phyloP scores from a whole-genome alignment of 768 basidiomycete genomes.

The Pleurotus cornucopiae region DNA sequence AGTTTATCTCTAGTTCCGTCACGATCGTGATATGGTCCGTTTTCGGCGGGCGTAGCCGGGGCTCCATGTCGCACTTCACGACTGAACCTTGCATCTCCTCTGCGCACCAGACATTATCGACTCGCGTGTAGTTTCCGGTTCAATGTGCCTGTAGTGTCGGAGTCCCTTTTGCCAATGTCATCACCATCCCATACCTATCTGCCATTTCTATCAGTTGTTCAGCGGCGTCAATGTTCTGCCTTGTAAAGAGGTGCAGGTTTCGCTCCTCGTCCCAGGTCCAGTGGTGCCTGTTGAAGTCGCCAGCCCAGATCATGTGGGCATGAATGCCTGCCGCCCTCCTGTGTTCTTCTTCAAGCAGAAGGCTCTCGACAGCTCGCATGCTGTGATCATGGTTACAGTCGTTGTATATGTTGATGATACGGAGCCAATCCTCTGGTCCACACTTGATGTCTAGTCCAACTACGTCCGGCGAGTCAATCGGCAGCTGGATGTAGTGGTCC shows the following conservation, averaged over 20 bases:
- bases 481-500: too few species aligned
- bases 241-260: conserved; percentile 24
- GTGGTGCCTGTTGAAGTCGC: conserved; percentile 38
- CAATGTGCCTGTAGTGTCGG: background rate
- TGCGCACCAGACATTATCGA: conserved; percentile 13
- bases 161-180: conserved; percentile 22
- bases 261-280: conserved; percentile 29
- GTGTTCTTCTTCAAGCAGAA: too few species aligned
- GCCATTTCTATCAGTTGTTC: conserved; percentile 12
- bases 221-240: conserved; percentile 1
- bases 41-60: conserved; percentile 5
- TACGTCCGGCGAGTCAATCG: too few species aligned
- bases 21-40: conserved; percentile 32
- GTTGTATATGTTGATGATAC: too few species aligned
- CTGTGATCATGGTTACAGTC: too few species aligned
- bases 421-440: too few species aligned
- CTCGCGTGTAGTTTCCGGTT: too few species aligned
- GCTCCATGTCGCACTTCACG: conserved; percentile 19
- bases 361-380: too few species aligned
- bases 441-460: too few species aligned
- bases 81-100: conserved; percentile 11
- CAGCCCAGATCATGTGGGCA: conserved; percentile 18
- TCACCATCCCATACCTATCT: conserved; percentile 17
- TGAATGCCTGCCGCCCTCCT: too few species aligned
- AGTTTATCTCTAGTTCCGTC: conserved; percentile 16